Percentiles rank a stretch among this genome's conserved stretches.
These are phyloP conservation scores for Ascochyta viciae-villosae DNA, from an alignment of 2,329 filamentous ascomycete genomes.

Conservation along the genomic window DNA sequence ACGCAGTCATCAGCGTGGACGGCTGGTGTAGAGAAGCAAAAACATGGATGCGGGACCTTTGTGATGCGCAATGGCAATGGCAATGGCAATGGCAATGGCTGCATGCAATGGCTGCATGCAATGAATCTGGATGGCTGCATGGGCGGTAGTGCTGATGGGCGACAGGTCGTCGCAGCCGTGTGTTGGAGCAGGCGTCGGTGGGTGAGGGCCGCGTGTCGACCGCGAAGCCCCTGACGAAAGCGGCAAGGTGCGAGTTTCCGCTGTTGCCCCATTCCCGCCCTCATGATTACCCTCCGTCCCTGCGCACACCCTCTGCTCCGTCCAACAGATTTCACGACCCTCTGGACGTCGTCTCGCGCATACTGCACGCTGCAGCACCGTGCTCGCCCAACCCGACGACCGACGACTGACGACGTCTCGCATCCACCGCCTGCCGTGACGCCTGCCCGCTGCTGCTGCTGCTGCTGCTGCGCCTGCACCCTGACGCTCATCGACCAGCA, in stretches of 20 bases:
- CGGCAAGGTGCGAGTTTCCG: constrained; percentile 15
- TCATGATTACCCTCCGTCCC: constrained; percentile 21
- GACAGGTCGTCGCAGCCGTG: constrained; percentile 9
- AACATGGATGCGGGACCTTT: background rate
- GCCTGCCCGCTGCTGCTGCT: constrained; percentile 16
- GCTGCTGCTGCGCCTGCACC: constrained; percentile 17
- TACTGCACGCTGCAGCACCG: constrained; percentile 16
- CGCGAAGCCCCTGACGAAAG: constrained; percentile 22
- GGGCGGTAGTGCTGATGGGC: background rate
- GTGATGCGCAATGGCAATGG: background rate
- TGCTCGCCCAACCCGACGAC: constrained; percentile 11
- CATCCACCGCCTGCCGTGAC: background rate
- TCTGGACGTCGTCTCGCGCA: constrained; percentile 16
- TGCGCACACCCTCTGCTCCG: constrained; percentile 14
- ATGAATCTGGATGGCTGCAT: background rate
- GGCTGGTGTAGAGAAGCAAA: no score
- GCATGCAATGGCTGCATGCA: background rate
- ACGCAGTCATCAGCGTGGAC: background rate
- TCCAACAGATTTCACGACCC: constrained; percentile 7
- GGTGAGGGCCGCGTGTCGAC: constrained; percentile 18
- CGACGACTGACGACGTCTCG: background rate
- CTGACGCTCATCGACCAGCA: constrained; percentile 17
- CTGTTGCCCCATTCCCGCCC: constrained; percentile 23
- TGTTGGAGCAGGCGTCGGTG: constrained; percentile 4
- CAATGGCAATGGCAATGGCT: background rate